phyloP scores from a whole-genome alignment of 2,329 filamentous ascomycete species.

The Nigrospora osmanthi region DNA sequence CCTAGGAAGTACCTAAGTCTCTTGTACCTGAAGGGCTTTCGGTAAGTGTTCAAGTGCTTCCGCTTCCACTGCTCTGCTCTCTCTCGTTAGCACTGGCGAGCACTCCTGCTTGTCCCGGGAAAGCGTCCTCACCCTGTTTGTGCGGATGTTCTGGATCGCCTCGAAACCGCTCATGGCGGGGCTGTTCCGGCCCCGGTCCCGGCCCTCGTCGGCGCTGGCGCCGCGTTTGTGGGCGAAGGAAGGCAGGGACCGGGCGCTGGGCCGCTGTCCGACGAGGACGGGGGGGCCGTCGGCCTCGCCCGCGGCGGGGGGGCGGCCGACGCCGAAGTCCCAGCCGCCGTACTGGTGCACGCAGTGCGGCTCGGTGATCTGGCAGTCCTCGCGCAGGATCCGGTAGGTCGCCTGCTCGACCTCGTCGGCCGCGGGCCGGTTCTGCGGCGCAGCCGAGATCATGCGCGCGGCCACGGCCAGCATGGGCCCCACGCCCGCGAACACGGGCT shows the following conservation, averaged over 20 bases:
- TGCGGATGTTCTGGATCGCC: conserved; percentile 17
- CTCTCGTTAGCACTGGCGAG: too few species aligned
- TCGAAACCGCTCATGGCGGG: conserved; percentile 12
- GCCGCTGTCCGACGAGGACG: not conserved
- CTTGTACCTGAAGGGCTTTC: too few species aligned
- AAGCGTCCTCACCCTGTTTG: conserved; percentile 20
- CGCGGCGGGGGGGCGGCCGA: conserved; percentile 23
- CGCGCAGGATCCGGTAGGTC: conserved; percentile 44
- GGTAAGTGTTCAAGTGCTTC: too few species aligned
- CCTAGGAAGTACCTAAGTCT: too few species aligned
- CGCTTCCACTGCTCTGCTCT: too few species aligned
- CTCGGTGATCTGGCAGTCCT: conserved; percentile 36
- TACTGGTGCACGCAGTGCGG: conserved; percentile 49
- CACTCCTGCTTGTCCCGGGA: too few species aligned
- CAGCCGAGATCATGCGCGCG: conserved; percentile 43
- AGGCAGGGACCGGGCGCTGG: not conserved
- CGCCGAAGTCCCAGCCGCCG: conserved; percentile 19
- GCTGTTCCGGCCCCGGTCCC: conserved; percentile 4
- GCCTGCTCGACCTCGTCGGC: conserved; percentile 43
- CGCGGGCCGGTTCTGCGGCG: conserved; percentile 44
- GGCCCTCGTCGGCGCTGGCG: conserved; percentile 8
- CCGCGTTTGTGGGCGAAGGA: not conserved
- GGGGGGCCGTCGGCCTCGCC: conserved; percentile 5
- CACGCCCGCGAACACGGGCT: conserved; percentile 39
- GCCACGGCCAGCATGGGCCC: conserved; percentile 44